Base-by-base conservation (phyloP, 495 filamentous ascomycete species). In the Hypoxylon intermedium region DNA sequence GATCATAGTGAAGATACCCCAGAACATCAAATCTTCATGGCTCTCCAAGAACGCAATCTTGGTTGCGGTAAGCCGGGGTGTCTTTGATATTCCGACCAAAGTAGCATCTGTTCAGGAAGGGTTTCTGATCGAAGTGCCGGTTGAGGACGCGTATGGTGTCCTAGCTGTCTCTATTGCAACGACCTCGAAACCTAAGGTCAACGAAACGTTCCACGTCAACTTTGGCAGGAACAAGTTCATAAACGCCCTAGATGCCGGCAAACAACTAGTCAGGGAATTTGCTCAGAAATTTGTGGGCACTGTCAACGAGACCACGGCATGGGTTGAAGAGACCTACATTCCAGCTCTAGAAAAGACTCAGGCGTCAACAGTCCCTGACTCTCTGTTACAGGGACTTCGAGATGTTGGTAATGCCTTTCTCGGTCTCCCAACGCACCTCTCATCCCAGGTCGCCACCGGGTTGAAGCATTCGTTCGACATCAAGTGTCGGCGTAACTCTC, bases 91-190 rank as follows among this genome's bases (percentile, higher is more conserved):
- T 44, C 71, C 72, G 55, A 75, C 71, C 2, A 76, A 75, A 56
- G 67, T 79, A 12, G 76, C 74, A 5, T 71, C 70, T 6, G 59
- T 75, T 26, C 74, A 78, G 20, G 74, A 79, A 19, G 79, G 79
- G 1, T 72, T 81, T 46, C 20, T 79, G 19, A 71, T 79, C n/a
- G 72, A 75, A 44, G 65, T 82, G 28, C 53, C 55, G 15, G 45
- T 62, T 7, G 73, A 70, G 21, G 74, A 79, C 19, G 77, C 76
- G 12, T 54, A 79, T 20, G 78, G 75, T 24, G 58, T 72, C 20
- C 40, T 82, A 16, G 75, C 73, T 40, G 70, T 82, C 15, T 71
- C 74, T 0, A 75, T 82, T 31, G 70, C 73, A 38, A 79, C 76
- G 2, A 76, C 66, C 15, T 70, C 71, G 44, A 73, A 67, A 31